Conservation (phyloP, 257 asterid species). For the Solanum chiquidenum region DNA sequence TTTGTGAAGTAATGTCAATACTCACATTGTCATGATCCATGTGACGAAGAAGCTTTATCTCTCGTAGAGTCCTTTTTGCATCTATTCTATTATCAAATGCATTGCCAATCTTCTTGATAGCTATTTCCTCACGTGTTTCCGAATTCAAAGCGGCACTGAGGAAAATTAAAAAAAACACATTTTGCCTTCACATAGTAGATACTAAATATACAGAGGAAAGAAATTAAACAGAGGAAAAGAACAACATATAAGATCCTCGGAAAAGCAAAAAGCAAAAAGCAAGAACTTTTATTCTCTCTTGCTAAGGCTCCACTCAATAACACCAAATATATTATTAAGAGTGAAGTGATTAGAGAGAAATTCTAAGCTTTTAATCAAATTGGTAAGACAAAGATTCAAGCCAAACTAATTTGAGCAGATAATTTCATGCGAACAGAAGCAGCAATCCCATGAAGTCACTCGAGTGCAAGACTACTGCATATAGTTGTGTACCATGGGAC, state of each 20-base stretch:
- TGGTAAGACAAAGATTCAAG: neutral
- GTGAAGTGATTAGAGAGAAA: neutral
- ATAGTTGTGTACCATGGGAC: neutral
- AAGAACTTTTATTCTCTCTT: neutral
- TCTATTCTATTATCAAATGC: conserved; percentile 94
- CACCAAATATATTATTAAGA: neutral
- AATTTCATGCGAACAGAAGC: neutral
- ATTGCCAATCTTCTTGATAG: conserved; percentile 97
- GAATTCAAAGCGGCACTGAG: conserved; percentile 87
- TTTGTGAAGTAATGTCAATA: neutral
- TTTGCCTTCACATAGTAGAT: neutral
- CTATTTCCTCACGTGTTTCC: conserved; percentile 92
- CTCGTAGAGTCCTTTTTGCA: conserved; percentile 90
- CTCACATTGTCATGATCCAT: conserved; percentile 89
- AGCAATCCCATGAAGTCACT: neutral
- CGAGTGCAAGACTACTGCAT: neutral
- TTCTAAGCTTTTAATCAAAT: neutral
- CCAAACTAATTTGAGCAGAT: neutral
- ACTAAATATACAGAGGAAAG: neutral
- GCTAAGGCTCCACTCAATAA: neutral
- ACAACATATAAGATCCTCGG: neutral
- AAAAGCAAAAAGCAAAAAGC: neutral
- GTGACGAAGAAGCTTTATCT: conserved; percentile 90
- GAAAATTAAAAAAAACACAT: conserved; percentile 12
- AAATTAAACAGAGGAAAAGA: neutral